A percentile compares a stretch with the other conserved stretches of the same genome.
Conservation (phyloP, 2,329 filamentous ascomycete species). For the Atkinsonella hypoxylon region DNA sequence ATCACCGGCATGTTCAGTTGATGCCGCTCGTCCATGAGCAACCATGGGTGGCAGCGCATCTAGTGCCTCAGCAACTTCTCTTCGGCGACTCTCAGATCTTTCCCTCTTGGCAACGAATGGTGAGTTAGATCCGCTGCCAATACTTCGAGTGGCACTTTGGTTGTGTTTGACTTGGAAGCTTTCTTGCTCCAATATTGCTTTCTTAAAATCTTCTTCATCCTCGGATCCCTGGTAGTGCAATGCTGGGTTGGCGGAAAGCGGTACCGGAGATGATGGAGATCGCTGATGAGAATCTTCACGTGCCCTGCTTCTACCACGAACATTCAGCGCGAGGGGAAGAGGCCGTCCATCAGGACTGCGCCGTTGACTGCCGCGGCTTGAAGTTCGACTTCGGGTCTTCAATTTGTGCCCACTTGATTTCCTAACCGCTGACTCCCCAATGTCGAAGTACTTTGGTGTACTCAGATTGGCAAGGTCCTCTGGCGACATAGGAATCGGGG, state of each 20-base stretch:
- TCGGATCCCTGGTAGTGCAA: slow-evolving; percentile 35
- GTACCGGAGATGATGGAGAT: slow-evolving; percentile 72
- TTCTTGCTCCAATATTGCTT: slow-evolving; percentile 41
- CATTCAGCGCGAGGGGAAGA: slow-evolving; percentile 30
- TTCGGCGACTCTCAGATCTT: slow-evolving; percentile 27
- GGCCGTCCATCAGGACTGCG: slow-evolving; percentile 34
- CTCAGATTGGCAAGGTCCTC: slow-evolving; percentile 63
- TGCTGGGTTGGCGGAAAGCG: slow-evolving; percentile 46
- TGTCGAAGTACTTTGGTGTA: slow-evolving; percentile 26
- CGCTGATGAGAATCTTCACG: slow-evolving; percentile 46
- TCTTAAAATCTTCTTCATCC: slow-evolving; percentile 51
- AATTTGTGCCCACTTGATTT: slow-evolving; percentile 25
- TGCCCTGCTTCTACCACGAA: slow-evolving; percentile 51
- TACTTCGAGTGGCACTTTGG: slow-evolving; percentile 35
- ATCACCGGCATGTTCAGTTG: slow-evolving; percentile 40
- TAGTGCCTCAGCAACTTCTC: slow-evolving; percentile 18
- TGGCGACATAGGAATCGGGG: slow-evolving; percentile 87
- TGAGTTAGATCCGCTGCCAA: slow-evolving; percentile 15
- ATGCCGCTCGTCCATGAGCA: slow-evolving; percentile 23
- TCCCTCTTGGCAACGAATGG: slow-evolving; percentile 24
- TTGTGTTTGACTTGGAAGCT: slow-evolving; percentile 43
- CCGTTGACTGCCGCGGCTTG: slow-evolving; percentile 35
- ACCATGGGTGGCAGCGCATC: slow-evolving; percentile 20
- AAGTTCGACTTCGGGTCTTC: slow-evolving; percentile 31
- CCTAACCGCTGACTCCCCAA: slow-evolving; percentile 30